phyloP scores from a whole-genome alignment of 108 stramenopile species.

The Ochromonas danica region DNA sequence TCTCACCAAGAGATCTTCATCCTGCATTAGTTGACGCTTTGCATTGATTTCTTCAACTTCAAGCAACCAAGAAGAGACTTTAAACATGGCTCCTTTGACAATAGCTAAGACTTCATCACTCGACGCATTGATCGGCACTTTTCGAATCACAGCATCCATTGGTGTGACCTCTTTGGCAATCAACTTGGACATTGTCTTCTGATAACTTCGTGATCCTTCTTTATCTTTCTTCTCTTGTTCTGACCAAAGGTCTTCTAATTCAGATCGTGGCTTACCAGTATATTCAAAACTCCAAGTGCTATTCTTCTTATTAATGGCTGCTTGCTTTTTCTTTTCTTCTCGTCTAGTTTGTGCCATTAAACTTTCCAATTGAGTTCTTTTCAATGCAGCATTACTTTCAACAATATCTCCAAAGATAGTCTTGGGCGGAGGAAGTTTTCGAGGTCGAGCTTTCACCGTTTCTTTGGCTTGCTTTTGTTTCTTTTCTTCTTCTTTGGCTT shows the following conservation, averaged over 20 bases:
- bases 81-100: not conserved
- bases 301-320: too few species aligned
- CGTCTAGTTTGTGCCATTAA: too few species aligned
- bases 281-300: too few species aligned
- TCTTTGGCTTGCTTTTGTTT: not conserved
- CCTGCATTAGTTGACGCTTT: not conserved
- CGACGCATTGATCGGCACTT: not conserved
- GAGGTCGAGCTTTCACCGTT: too few species aligned
- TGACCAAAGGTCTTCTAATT: not conserved
- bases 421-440: too few species aligned
- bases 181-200: not conserved
- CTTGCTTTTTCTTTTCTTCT: too few species aligned
- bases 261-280: too few species aligned
- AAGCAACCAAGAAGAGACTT: not conserved
- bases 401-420: too few species aligned
- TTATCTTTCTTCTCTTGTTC: constrained; percentile 5
- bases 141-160: too few species aligned
- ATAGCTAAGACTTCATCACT: not conserved
- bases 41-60: not conserved
- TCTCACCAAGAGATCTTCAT: not conserved
- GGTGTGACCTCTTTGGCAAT: too few species aligned
- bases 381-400: too few species aligned
- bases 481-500: not conserved
- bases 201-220: not conserved
- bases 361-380: too few species aligned